Evolutionary conservation across 139 green algal genomes (phyloP), one percentile per base, ranked within the genome.

Genomic region (Tetradesmus obliquus): DNA sequence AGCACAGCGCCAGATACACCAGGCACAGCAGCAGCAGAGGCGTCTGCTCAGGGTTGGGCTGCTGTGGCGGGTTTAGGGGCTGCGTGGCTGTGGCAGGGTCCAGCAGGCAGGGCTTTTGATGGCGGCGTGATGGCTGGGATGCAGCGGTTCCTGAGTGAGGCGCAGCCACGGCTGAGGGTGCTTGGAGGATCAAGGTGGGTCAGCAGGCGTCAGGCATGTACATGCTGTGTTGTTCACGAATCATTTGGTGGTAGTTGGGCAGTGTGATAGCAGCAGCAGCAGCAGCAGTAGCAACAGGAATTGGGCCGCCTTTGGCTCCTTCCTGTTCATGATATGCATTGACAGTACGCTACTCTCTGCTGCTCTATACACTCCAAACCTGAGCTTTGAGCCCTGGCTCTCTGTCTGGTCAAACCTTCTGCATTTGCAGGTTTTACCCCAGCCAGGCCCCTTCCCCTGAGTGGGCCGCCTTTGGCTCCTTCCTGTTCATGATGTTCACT

Each of bases 151-250:
- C 94, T 98, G 93, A 94, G 85, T 0, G 69, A 92, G 0, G 58
- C 79, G 12, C 86, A 92, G n/a, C 94, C 96, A 8, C 71, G 95
- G 3, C 87, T 99, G n/a, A 94, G 97, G 5, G 95, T 96, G 2
- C 89, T 98, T 69, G 97, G 97, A n/a, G 97, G 96, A 17, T 94
- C 93, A 4, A 95, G 97, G 87, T 99, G 96, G 54, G 93, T 96
- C 2, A n/a, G n/a, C n/a, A 12, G 3, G 15, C 17, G 60, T 9
- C 17, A 12, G 15, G 60, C 5, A 2, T 71, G n/a, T n/a, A n/a
- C n/a, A n/a, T n/a, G n/a, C n/a, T n/a, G n/a, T n/a, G n/a, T n/a
- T n/a, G n/a, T n/a, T n/a, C n/a, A n/a, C n/a, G 5, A 2, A 17
- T 9, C 1, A 12, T 12, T 2, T 20, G 60, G 5, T 71, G 60